Conservation (phyloP, 1,284 basidiomycete genomes). For the Ceratobasidium sp. region DNA sequence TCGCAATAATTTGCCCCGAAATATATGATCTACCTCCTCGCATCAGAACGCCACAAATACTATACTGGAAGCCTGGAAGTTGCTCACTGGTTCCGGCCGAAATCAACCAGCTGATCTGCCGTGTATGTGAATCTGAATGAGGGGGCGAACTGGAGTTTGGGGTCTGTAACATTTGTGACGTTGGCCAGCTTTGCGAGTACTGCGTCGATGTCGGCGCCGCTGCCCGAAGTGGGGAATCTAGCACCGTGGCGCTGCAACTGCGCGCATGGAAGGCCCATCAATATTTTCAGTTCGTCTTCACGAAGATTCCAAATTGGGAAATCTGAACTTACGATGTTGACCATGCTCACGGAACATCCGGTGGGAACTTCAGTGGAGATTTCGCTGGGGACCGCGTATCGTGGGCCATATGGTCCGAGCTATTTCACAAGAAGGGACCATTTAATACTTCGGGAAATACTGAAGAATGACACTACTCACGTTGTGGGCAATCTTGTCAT, state of each 20-base stretch:
- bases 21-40: constrained; percentile 25
- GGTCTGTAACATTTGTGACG: constrained; percentile 52
- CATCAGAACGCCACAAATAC: background rate
- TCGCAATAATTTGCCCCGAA: constrained; percentile 31
- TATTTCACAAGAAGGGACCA: too few species aligned
- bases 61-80: too few species aligned
- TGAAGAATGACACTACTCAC: background rate
- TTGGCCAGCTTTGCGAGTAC: constrained; percentile 58
- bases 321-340: constrained; percentile 64
- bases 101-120: constrained; percentile 70
- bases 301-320: too few species aligned
- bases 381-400: constrained; percentile 27
- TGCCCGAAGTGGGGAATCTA: constrained; percentile 71
- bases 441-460: background rate
- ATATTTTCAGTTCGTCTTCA: too few species aligned
- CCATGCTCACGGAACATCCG: constrained; percentile 63
- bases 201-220: constrained; percentile 56
- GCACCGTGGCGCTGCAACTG: constrained; percentile 88
- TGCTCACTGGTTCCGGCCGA: constrained; percentile 73
- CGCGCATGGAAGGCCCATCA: constrained; percentile 7
- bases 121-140: constrained; percentile 67
- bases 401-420: constrained; percentile 39
- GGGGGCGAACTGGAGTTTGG: constrained; percentile 48
- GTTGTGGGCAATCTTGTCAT: constrained; percentile 14
- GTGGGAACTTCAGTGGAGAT: constrained; percentile 24